Base-by-base conservation (phyloP, 495 filamentous ascomycete genomes). In the Collariella sp. region DNA sequence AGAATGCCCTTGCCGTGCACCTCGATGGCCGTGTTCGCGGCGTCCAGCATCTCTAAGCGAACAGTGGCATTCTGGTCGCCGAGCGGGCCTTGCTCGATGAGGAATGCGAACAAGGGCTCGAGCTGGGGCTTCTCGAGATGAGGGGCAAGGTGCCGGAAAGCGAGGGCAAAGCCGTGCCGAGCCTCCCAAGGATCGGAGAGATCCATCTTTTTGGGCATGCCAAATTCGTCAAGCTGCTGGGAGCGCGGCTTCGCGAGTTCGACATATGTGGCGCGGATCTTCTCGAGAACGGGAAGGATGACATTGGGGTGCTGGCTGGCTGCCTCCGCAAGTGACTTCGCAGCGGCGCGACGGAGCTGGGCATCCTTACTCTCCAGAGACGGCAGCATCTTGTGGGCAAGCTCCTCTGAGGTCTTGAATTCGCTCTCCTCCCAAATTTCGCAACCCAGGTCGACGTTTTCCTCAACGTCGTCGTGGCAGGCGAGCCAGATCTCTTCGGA, bases 401-500 rank as follows among this genome's bases (percentile, higher is more conserved):
- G 70, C 5, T 84, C 76, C 48, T 83, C 77, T 0, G 66, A 63
- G n/a, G 87, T 68, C 57, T 89, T 72, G 44, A 98, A 81, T 1
- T 79, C 86, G 64, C 91, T 95, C 56, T 94, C 91, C 66, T 95
- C 88, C 93, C 94, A 97, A 34, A 97, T 96, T 0, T 87, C 81
- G 24, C 78, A 79, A 2, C 85, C 91, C 26, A 95, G 73, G 35
- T 95, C 88, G 6, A 75, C 78, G 60, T 97, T 96, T 62, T 96
- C 93, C 12, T 89, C 83, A 0, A 87, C 80, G 52, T 93, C 87
- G 55, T 98, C 93, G 62, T 97, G 90, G 67, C 81, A 91, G 48
- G 83, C 84, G 20, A 98, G 76, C 91, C 91, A 97, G 12, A 97
- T 86, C 60, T 97, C 88, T 54, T 89, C 87, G 9, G 83, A 91